Evolutionary conservation across 148 eudicot species (phyloP), one percentile per base, ranked within the genome.

Genomic region (Vaccinium myrtillus): DNA sequence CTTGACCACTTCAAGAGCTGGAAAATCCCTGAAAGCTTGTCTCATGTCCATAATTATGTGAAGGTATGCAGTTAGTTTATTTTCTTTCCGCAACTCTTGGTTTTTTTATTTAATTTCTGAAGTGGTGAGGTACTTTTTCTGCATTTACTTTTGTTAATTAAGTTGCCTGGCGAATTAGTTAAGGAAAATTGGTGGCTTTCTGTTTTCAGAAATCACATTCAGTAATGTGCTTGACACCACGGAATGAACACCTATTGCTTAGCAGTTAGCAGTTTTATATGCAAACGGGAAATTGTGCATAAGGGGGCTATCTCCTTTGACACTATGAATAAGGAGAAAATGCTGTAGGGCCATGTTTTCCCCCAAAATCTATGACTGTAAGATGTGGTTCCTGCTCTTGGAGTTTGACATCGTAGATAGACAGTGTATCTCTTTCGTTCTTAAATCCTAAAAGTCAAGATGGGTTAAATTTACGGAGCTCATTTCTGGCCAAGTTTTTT

Each of bases 1-100:
- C 98, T 96, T 85, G 98, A 88, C 80, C 98, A 96, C 87, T 96
- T 93, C 87, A 96, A 96, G 93, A 75, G 85, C 18, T 94, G 98
- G 98, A 82, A 90, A 79, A 81, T 93, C 78, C 98, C 98, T 23
- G 90, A 89, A 85, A 90, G 87, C 87, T 86, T 94, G 84, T 75
- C 90, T 85, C 87, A 87, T 87, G 88, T 93, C 78, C 86, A 81
- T 77, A 85, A 88, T 84, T 96, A 96, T 90, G 90, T 75, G 87
- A 89, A 94, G 87, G 87, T 85, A 85, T 53, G 79, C 1, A 39
- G n/a, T 48, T 80, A 59, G 39, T 32, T 54, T 30, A 55, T 18
- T 30, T 11, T 50, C 58, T 11, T 23, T 77, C 74, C 36, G 32
- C 13, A 76, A 78, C n/a, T 78, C 43, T 78, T 23, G 63, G 39